Percentiles rank a stretch among this genome's conserved stretches.
Evolutionary conservation across 345 rosid species (phyloP).

Genomic region (Mercurialis annua): DNA sequence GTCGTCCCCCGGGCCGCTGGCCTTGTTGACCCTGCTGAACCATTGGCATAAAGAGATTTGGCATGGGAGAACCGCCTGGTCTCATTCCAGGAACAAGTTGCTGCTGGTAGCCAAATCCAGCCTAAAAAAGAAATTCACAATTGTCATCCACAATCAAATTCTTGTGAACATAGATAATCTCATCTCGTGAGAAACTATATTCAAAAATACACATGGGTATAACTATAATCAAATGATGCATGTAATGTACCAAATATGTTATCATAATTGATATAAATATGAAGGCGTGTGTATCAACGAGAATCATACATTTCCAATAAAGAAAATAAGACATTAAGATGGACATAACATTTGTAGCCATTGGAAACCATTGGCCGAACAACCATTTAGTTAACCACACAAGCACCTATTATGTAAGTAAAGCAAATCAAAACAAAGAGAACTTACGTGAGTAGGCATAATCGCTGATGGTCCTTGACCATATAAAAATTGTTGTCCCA

Average conservation of each 20-base stretch:
- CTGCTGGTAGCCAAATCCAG: slow-evolving; percentile 32
- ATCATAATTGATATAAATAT: too few relatives aligned
- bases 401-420: neutral
- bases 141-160: neutral
- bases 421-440: neutral
- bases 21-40: slow-evolving; percentile 31
- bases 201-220: neutral
- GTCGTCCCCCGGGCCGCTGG: slow-evolving; percentile 25
- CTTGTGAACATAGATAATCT: neutral
- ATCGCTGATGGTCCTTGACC: slow-evolving; percentile 84
- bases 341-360: neutral
- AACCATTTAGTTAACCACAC: neutral
- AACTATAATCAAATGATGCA: neutral
- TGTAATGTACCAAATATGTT: neutral
- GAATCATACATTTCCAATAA: neutral
- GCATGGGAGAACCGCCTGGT: slow-evolving; percentile 32
- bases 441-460: slow-evolving; percentile 70
- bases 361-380: neutral
- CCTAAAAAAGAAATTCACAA: slow-evolving; percentile 8
- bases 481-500: slow-evolving; percentile 80
- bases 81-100: slow-evolving; percentile 35
- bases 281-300: neutral
- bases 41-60: slow-evolving; percentile 26
- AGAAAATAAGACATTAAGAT: neutral
- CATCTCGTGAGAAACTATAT: neutral